These are phyloP conservation scores for Pelargonium australe DNA, from an alignment of 441 rosid species.

Conservation along the genomic window DNA sequence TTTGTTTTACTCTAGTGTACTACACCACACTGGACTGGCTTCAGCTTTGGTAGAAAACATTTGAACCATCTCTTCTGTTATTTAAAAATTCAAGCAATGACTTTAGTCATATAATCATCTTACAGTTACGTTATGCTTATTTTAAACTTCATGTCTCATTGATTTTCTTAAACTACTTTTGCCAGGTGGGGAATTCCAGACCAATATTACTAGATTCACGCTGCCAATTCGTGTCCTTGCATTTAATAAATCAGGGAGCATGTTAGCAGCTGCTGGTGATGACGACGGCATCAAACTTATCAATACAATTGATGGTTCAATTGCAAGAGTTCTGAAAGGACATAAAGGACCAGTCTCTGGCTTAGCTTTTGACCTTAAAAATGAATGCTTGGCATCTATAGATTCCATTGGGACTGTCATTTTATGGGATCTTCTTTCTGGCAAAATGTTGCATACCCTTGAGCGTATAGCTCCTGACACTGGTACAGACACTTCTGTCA, in stretches of 20 bases:
- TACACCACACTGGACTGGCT: neutral
- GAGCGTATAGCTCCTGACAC: constrained; percentile 61
- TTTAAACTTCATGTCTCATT: neutral
- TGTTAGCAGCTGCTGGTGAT: constrained; percentile 94
- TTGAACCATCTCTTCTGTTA: neutral
- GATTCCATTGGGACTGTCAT: constrained; percentile 79
- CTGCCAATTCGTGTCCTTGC: constrained; percentile 84
- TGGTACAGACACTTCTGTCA: constrained; percentile 46
- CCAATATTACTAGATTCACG: constrained; percentile 82
- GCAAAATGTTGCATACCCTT: constrained; percentile 53
- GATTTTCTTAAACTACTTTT: neutral
- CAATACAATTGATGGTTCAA: constrained; percentile 84
- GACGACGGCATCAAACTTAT: constrained; percentile 93
- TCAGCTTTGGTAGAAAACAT: neutral
- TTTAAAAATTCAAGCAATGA: neutral
- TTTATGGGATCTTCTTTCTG: constrained; percentile 80
- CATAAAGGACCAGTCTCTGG: constrained; percentile 83
- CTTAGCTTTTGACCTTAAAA: constrained; percentile 68
- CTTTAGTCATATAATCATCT: neutral
- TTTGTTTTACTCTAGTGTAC: neutral
- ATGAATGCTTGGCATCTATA: constrained; percentile 73
- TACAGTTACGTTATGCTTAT: neutral
- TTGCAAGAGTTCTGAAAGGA: constrained; percentile 78
- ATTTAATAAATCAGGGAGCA: constrained; percentile 76
- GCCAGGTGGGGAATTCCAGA: constrained; percentile 87